Conservation (phyloP, 441 rosid species). For the Kokia cookei region DNA sequence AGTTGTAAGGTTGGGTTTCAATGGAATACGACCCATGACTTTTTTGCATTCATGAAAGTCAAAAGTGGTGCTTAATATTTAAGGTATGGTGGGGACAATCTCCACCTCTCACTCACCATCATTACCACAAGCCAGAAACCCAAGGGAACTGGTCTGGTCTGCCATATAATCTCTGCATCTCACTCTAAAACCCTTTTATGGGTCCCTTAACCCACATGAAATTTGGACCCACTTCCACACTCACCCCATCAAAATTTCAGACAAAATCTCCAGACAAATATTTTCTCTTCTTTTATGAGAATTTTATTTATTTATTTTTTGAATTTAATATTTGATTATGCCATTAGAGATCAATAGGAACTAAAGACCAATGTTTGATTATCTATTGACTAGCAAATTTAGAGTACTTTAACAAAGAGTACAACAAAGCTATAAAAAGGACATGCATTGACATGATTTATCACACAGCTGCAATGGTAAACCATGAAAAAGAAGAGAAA, state of each 20-base stretch:
- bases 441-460: background rate
- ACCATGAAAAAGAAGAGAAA: background rate
- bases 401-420: background rate
- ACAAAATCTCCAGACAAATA: background rate
- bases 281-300: too few species aligned
- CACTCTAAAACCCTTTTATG: background rate
- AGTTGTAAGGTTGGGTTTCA: background rate
- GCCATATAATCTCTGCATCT: background rate
- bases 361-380: background rate
- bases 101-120: constrained; percentile 2
- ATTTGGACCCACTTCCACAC: background rate
- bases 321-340: background rate
- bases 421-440: background rate
- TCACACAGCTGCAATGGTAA: background rate
- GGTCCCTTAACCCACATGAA: background rate
- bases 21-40: background rate
- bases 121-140: constrained; percentile 5
- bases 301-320: background rate
- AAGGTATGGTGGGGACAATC: background rate
- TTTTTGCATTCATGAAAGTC: background rate
- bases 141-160: background rate
- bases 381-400: background rate
- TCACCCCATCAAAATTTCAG: background rate
- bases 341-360: background rate
- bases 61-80: background rate